A percentile compares a stretch with the other conserved stretches of the same genome.
These are phyloP conservation scores for Blastomyces emzantsi DNA, from an alignment of 2,329 filamentous ascomycete genomes.

Conservation along the genomic window DNA sequence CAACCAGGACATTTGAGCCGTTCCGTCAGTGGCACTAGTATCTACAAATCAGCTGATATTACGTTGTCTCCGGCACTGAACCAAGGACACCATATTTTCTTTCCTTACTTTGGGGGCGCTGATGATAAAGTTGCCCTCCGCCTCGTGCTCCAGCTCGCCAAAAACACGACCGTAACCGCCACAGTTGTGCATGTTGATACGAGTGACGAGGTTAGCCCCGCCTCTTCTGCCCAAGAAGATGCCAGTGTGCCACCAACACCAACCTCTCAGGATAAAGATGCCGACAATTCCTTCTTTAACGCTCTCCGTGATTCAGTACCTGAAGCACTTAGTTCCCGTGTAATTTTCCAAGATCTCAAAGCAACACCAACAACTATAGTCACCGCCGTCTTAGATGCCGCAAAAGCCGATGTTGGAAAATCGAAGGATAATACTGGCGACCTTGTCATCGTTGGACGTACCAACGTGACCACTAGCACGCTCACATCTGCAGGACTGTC, in stretches of 20 bases:
- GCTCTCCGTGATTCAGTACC: constrained; percentile 50
- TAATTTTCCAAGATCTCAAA: constrained; percentile 45
- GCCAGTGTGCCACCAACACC: constrained; percentile 8
- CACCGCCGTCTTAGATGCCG: constrained; percentile 44
- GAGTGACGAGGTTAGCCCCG: constrained; percentile 8
- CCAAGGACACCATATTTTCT: constrained; percentile 71
- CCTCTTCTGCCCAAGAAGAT: background rate
- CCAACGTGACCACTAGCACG: constrained; percentile 14
- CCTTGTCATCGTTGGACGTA: constrained; percentile 49
- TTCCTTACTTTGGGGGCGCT: constrained; percentile 74
- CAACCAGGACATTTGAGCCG: constrained; percentile 35
- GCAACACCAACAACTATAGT: constrained; percentile 31
- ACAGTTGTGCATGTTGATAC: constrained; percentile 57
- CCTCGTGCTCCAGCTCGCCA: constrained; percentile 74
- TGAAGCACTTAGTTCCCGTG: constrained; percentile 42
- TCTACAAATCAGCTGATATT: constrained; percentile 51
- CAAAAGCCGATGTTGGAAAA: constrained; percentile 52
- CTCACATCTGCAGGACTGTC: constrained; percentile 13
- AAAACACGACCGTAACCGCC: constrained; percentile 67
- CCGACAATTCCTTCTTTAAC: constrained; percentile 48
- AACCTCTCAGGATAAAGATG: constrained; percentile 25
- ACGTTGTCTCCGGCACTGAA: constrained; percentile 52
- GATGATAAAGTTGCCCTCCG: constrained; percentile 75
- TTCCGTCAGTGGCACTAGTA: constrained; percentile 49
- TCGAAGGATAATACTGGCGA: constrained; percentile 59